Conservation (phyloP, 805 yeast species). For the Teunomyces stri region DNA sequence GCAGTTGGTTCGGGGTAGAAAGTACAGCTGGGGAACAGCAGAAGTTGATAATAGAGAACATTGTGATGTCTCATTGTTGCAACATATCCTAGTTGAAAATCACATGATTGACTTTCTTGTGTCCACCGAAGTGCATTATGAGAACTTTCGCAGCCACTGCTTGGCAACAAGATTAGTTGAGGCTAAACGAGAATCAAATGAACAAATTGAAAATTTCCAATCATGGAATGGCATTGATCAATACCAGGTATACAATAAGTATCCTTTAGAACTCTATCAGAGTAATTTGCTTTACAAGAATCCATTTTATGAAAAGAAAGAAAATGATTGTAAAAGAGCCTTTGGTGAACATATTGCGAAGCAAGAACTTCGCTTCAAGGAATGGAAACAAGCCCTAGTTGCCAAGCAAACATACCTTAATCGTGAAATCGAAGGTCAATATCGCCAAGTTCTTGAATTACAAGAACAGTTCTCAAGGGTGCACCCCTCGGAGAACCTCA, state of each 20-base stretch:
- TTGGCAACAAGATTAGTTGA: constrained; percentile 46
- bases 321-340: constrained; percentile 40
- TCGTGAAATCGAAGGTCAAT: constrained; percentile 43
- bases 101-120: constrained; percentile 74
- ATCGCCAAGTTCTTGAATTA: neutral
- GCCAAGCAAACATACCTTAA: constrained; percentile 57
- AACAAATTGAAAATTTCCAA: neutral
- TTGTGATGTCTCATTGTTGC: constrained; percentile 71
- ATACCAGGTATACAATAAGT: constrained; percentile 36
- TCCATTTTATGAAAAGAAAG: constrained; percentile 47
- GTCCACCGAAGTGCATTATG: constrained; percentile 79
- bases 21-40: constrained; percentile 81
- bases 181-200: neutral
- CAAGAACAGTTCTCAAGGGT: neutral
- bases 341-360: constrained; percentile 41
- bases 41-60: constrained; percentile 76
- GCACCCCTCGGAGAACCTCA: neutral
- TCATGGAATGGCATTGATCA: constrained; percentile 29
- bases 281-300: constrained; percentile 38
- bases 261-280: constrained; percentile 38
- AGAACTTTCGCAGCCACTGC: constrained; percentile 59
- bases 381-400: constrained; percentile 58
- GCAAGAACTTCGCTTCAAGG: constrained; percentile 59
- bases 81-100: constrained; percentile 62
- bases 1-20: constrained; percentile 54